Evolutionary conservation across 1,139 yeast species (phyloP), one percentile per base, ranked within the genome.

Genomic region (Pichia sorboxylosa): DNA sequence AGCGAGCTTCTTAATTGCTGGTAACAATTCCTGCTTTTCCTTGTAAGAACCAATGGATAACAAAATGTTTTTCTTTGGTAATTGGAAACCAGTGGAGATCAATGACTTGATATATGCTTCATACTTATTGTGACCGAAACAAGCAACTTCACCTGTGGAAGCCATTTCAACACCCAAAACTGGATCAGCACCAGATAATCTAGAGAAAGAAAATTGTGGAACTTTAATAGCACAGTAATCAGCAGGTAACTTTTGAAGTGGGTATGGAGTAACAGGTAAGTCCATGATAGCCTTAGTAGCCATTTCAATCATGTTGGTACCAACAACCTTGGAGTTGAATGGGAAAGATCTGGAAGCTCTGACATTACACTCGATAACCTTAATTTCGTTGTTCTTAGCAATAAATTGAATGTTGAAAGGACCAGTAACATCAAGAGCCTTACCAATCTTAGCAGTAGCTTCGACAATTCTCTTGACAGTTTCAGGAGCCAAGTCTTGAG

Each of bases 151-250:
- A 71, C 98, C 98, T 42, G 98, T 90, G 18, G 97, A 87, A 24
- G 98, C 97, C 98, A 90, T 90, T 63, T 90, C 98, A 47, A 90
- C 98, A 62, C 98, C 98, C 47, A 90, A 69, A 40, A 90, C 85
- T 34, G 98, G 98, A 59, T 90, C 98, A 40, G 98, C 98, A 50
- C 98, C 98, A 32, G 97, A 85, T 51, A 90, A 73, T 60, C 98
- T 78, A 27, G 97, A 82, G 76, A 90, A 90, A 19, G 97, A 87
- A 61, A 90, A 90, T 61, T 90, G 98, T 20, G 98, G 98, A 40
- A 90, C 97, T 66, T 90, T 90, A 42, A 87, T 81, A 37, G 97
- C 98, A 61, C 94, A 93, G 59, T 85, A 90, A 54, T 85, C 85
- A 51, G 79, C 84, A 36, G 97, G 96, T 51, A 87, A 65, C 53